These are phyloP conservation scores for Symmetrospora coprosmae DNA, from an alignment of 768 basidiomycete genomes.

Conservation along the genomic window DNA sequence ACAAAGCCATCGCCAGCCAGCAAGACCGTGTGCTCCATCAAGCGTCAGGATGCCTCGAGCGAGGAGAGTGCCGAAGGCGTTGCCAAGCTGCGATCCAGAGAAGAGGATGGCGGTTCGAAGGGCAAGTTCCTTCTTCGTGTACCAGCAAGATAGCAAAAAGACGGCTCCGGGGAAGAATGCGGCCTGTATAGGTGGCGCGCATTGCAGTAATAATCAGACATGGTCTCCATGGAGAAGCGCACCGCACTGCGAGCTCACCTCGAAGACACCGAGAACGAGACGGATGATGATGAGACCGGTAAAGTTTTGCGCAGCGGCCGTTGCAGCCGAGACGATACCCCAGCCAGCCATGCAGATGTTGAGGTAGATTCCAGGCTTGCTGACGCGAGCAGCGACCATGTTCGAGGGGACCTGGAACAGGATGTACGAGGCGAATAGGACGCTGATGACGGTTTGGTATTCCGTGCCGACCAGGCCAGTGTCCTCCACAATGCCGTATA, in stretches of 20 bases:
- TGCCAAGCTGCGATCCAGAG: slow-evolving; percentile 49
- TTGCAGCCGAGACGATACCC: slow-evolving; percentile 44
- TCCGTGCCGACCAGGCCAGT: slow-evolving; percentile 31
- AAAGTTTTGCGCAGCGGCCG: slow-evolving; percentile 44
- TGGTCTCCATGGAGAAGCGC: neutral
- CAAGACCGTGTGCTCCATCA: slow-evolving; percentile 53
- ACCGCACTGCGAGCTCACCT: neutral
- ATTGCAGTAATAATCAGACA: slow-evolving; percentile 11
- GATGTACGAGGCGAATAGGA: slow-evolving; percentile 28
- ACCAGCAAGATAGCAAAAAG: slow-evolving; percentile 56
- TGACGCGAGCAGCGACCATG: neutral
- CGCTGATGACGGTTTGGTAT: slow-evolving; percentile 25
- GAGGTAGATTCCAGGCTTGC: slow-evolving; percentile 13
- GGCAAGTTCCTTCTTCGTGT: slow-evolving; percentile 57
- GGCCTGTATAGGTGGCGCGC: slow-evolving; percentile 53
- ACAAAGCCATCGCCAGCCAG: slow-evolving; percentile 49
- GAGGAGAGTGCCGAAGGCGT: slow-evolving; percentile 48
- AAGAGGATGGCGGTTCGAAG: slow-evolving; percentile 52
- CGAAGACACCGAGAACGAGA: slow-evolving; percentile 42
- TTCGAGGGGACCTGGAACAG: slow-evolving; percentile 23
- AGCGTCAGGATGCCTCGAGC: slow-evolving; percentile 48
- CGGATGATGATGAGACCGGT: slow-evolving; percentile 42
- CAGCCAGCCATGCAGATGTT: slow-evolving; percentile 42
- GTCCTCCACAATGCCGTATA: slow-evolving; percentile 33
- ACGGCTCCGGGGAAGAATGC: slow-evolving; percentile 35